Evolutionary conservation across 2,329 filamentous ascomycete genomes (phyloP), one percentile per base, ranked within the genome.

Genomic region (Aspergillus jensenii): DNA sequence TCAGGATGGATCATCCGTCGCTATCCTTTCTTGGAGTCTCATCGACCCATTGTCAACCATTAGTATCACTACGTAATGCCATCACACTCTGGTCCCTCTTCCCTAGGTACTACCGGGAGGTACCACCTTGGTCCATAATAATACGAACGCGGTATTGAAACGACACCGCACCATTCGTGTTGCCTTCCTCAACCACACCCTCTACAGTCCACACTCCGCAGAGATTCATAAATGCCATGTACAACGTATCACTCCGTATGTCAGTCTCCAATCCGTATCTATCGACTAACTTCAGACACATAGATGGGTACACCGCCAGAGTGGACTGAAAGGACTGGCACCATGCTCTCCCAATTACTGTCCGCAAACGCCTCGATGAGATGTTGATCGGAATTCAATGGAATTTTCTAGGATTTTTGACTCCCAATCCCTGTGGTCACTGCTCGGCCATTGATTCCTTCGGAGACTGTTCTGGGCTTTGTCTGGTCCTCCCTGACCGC

Each of bases 401-500:
- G 45, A 51, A 58, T 49, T 19, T 48, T 39, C 39, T 21, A 43
- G 35, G 43, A 25, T 31, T 45, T 27, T 35, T 49, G 43, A 15
- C 50, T 14, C 5, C 25, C 14, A 31, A 40, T 43, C 19, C 40
- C 17, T 55, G 4, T 54, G 49, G 56, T 27, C 51, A 46, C 19
- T 51, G 45, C 56, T 51, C 39, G 44, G 31, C 56, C 56, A 51
- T 55, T 55, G 27, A 46, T 50, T 33, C 51, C 25, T 49, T 50
- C 17, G 31, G 15, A 15, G 40, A 40, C n/a, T 45, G 45, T 43
- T 48, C 43, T 23, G 44, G 44, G 35, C 33, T 15, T 31, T 43
- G 17, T 31, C 12, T 21, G 25, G 45, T 52, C 45, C 27, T 31
- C 27, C 27, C 56, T 62, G 60, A 62, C 60, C 60, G 60, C 60